Evolutionary conservation across 768 basidiomycete species (phyloP).

Genomic region (Pseudohyphozyma bogoriensis): DNA sequence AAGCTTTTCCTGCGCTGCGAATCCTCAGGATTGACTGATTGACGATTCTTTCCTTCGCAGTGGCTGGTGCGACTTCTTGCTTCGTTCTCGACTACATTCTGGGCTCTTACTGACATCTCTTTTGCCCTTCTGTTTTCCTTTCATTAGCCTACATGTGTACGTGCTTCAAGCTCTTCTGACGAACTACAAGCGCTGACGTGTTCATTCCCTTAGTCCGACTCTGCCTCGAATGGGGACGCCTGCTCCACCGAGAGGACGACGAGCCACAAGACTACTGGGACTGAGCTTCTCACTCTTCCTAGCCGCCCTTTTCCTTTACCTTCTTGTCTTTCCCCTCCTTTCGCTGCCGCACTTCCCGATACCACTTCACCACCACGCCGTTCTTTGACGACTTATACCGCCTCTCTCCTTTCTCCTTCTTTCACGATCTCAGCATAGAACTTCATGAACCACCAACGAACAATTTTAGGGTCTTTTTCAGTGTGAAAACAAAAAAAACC

Average conservation of each 20-base stretch:
- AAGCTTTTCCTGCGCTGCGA: neutral
- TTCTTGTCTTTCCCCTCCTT: no score
- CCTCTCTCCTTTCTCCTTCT: no score
- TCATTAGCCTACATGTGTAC: slow-evolving; percentile 1
- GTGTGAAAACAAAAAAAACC: no score
- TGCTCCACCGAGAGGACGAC: slow-evolving; percentile 28
- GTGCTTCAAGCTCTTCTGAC: neutral
- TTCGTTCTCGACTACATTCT: neutral
- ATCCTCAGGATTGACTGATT: neutral
- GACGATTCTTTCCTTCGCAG: neutral
- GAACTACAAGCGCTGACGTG: no score
- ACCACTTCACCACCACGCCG: no score
- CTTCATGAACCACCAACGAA: no score
- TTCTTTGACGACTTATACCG: no score
- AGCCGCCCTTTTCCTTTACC: no score
- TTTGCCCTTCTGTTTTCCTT: neutral
- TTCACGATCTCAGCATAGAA: no score
- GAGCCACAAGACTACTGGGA: slow-evolving; percentile 15
- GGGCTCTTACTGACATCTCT: neutral
- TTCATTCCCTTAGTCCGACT: slow-evolving; percentile 26
- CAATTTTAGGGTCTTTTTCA: no score
- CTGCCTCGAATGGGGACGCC: slow-evolving; percentile 28
- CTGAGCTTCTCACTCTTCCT: neutral
- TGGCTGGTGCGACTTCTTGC: neutral
- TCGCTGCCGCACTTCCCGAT: no score